A percentile compares a stretch with the other conserved stretches of the same genome.
phyloP scores from a whole-genome alignment of 1,284 basidiomycete genomes.

The Ceraceosorus guamensis region DNA sequence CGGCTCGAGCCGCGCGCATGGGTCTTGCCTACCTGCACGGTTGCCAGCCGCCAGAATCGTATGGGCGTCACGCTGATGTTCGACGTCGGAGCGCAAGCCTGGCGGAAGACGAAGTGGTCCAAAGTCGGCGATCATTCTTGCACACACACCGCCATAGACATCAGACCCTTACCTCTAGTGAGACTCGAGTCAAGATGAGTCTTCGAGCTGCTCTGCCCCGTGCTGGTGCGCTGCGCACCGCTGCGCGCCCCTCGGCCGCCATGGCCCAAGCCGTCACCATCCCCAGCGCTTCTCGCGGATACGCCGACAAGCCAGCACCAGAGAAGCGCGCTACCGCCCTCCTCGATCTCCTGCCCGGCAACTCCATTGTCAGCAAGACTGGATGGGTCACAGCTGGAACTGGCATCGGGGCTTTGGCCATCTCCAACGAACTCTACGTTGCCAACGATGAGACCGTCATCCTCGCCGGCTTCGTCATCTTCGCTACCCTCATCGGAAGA shows the following conservation, averaged over 20 bases:
- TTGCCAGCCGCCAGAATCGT: too few species aligned
- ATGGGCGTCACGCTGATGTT: too few species aligned
- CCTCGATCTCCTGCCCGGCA: slow-evolving; percentile 84
- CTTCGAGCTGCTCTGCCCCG: background rate
- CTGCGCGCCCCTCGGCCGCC: slow-evolving; percentile 29
- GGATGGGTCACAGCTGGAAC: slow-evolving; percentile 85
- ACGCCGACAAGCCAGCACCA: slow-evolving; percentile 52
- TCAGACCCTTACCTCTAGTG: too few species aligned
- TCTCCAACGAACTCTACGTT: slow-evolving; percentile 95
- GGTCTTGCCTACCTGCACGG: too few species aligned
- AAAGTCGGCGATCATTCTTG: too few species aligned
- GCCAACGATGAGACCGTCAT: slow-evolving; percentile 67
- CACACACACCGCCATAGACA: too few species aligned
- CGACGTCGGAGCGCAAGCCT: too few species aligned
- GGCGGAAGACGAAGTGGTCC: too few species aligned
- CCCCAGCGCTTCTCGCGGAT: background rate
- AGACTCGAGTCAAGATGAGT: background rate
- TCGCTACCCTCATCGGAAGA: slow-evolving; percentile 71
- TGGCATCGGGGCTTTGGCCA: slow-evolving; percentile 80
- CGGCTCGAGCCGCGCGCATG: too few species aligned
- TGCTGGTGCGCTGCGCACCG: slow-evolving; percentile 1
- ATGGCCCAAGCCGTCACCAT: slow-evolving; percentile 17
- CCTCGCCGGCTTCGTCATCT: slow-evolving; percentile 75
- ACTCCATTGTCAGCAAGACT: slow-evolving; percentile 84
- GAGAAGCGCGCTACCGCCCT: slow-evolving; percentile 82